phyloP scores from a whole-genome alignment of 306 rosid species.

The Malus sylvestris region DNA sequence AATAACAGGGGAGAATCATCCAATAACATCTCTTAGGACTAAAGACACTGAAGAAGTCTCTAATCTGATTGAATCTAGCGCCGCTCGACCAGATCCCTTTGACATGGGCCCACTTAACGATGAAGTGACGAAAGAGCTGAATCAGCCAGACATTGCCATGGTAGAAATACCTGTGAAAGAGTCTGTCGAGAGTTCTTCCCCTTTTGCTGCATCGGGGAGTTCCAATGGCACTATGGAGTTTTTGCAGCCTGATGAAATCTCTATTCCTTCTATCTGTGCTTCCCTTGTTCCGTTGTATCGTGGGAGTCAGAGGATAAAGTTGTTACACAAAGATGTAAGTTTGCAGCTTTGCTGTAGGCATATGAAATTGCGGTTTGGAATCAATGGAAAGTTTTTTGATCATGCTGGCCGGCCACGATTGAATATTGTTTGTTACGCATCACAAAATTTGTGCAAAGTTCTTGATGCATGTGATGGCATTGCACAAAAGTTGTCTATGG shows the following conservation, averaged over 20 bases:
- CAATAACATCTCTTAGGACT: slow-evolving; percentile 36
- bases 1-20: slow-evolving; percentile 41
- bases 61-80: slow-evolving; percentile 23
- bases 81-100: slow-evolving; percentile 31
- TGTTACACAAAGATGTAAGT: slow-evolving; percentile 49
- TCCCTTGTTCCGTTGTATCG: slow-evolving; percentile 36
- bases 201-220: slow-evolving; percentile 27
- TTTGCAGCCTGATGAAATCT: slow-evolving; percentile 50
- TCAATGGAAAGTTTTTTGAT: slow-evolving; percentile 60
- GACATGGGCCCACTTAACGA: slow-evolving; percentile 27
- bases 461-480: slow-evolving; percentile 70
- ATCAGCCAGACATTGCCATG: slow-evolving; percentile 31
- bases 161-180: slow-evolving; percentile 32
- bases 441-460: slow-evolving; percentile 58
- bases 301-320: slow-evolving; percentile 64
- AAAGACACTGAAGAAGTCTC: slow-evolving; percentile 14
- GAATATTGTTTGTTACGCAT: slow-evolving; percentile 59
- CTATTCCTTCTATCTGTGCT: slow-evolving; percentile 47
- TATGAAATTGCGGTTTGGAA: slow-evolving; percentile 85
- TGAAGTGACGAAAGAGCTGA: slow-evolving; percentile 31
- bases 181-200: slow-evolving; percentile 29
- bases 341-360: slow-evolving; percentile 56
- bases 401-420: slow-evolving; percentile 64
- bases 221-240: slow-evolving; percentile 25
- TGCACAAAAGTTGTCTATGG: slow-evolving; percentile 42